phyloP scores from a whole-genome alignment of 1,284 basidiomycete genomes.

The Moesziomyces globuligerus region DNA sequence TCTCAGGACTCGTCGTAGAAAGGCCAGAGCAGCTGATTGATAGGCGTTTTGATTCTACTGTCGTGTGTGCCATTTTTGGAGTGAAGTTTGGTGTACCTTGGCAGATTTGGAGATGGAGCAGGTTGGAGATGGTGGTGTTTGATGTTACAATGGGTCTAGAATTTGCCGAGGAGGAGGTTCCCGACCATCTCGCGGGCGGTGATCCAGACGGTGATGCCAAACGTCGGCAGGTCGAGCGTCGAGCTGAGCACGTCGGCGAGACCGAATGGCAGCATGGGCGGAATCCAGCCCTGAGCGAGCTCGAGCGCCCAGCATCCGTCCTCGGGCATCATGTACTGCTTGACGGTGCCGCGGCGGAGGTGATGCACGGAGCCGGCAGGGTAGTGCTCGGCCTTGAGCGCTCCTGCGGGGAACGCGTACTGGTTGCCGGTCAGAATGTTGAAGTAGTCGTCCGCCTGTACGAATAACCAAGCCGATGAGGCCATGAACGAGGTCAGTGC shows the following conservation, averaged over 20 bases:
- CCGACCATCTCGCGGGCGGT: slow-evolving; percentile 72
- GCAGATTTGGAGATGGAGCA: background rate
- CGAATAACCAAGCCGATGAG: background rate
- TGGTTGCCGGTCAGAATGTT: slow-evolving; percentile 92
- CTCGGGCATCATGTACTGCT: slow-evolving; percentile 97
- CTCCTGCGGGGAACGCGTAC: slow-evolving; percentile 86
- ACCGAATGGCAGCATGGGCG: slow-evolving; percentile 79
- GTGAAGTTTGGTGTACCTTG: background rate
- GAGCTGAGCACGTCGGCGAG: slow-evolving; percentile 85
- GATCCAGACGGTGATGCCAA: slow-evolving; percentile 81
- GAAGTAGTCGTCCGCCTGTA: slow-evolving; percentile 90
- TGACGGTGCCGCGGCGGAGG: slow-evolving; percentile 81
- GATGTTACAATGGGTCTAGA: no score
- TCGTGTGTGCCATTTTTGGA: no score
- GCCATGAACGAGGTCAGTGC: background rate
- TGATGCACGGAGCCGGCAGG: slow-evolving; percentile 83
- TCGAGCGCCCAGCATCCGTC: slow-evolving; percentile 90
- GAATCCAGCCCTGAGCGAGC: slow-evolving; percentile 79
- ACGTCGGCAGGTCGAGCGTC: slow-evolving; percentile 85
- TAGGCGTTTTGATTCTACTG: background rate
- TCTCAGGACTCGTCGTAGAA: background rate
- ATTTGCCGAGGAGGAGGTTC: slow-evolving; percentile 56
- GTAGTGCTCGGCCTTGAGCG: slow-evolving; percentile 84
- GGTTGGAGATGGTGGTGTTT: background rate
- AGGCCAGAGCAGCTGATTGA: background rate